phyloP scores from a whole-genome alignment of 2,329 filamentous ascomycete genomes.

The Paecilomyces fulvus region DNA sequence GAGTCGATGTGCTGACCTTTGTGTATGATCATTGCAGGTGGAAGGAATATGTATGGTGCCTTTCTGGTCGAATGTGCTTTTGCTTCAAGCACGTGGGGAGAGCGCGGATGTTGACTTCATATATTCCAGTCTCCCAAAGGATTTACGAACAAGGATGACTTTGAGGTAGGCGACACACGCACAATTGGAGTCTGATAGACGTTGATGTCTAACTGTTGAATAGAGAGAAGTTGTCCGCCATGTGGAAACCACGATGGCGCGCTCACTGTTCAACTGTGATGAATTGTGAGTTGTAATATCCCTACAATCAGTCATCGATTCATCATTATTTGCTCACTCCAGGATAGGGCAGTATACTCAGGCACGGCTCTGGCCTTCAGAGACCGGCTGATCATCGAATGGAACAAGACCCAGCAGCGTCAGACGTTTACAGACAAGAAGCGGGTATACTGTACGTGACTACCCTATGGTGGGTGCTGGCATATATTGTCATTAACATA shows the following conservation, averaged over 20 bases:
- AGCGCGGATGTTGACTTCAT: slow-evolving; percentile 3
- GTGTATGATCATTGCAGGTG: slow-evolving; percentile 35
- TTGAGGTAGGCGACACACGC: slow-evolving; percentile 43
- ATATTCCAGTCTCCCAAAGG: slow-evolving; percentile 49
- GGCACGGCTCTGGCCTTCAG: slow-evolving; percentile 87
- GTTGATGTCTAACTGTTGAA: not conserved
- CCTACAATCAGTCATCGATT: not conserved
- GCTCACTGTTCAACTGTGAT: slow-evolving; percentile 97
- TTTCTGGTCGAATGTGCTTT: not conserved
- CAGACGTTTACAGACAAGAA: slow-evolving; percentile 89
- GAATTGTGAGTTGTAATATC: slow-evolving; percentile 48
- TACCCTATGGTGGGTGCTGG: not conserved
- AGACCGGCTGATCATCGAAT: slow-evolving; percentile 85
- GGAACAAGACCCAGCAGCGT: slow-evolving; percentile 96
- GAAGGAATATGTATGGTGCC: slow-evolving; percentile 48
- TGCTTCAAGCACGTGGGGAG: no score
- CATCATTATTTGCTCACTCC: slow-evolving; percentile 4
- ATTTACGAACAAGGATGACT: slow-evolving; percentile 74
- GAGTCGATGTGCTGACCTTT: slow-evolving; percentile 9
- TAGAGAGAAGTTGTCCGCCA: slow-evolving; percentile 81
- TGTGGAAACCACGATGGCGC: slow-evolving; percentile 91
- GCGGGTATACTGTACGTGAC: slow-evolving; percentile 69
- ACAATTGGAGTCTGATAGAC: not conserved
- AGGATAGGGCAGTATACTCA: slow-evolving; percentile 66
- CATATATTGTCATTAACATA: slow-evolving; percentile 2